A percentile compares a stretch with the other conserved stretches of the same genome.
Evolutionary conservation across 2,329 filamentous ascomycete genomes (phyloP).

Genomic region (Exophiala bonariae): DNA sequence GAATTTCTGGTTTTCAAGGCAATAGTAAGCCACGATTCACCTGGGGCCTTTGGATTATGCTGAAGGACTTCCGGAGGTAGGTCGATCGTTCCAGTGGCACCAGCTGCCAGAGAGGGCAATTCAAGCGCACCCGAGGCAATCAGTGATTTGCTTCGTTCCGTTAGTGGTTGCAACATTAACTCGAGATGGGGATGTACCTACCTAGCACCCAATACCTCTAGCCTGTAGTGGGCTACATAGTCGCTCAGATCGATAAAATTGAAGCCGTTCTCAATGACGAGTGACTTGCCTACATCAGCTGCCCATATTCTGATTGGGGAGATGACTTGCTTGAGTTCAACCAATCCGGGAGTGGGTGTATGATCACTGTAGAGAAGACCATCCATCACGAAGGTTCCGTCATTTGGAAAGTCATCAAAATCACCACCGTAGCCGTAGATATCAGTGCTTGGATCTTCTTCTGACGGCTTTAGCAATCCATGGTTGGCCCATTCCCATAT

Average conservation of each 20-base stretch:
- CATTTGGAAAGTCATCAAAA: constrained; percentile 61
- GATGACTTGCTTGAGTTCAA: constrained; percentile 59
- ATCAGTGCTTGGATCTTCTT: constrained; percentile 31
- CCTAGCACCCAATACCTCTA: constrained; percentile 28
- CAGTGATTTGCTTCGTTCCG: background rate
- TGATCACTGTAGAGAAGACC: constrained; percentile 56
- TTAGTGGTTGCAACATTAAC: no score
- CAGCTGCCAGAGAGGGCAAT: background rate
- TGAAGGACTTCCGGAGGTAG: background rate
- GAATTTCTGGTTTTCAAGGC: constrained; percentile 22
- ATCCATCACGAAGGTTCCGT: constrained; percentile 63
- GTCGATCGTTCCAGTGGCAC: background rate
- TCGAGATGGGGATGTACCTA: constrained; percentile 24
- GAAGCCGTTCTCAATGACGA: background rate
- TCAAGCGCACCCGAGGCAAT: background rate
- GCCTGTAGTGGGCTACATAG: background rate
- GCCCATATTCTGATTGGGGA: constrained; percentile 47
- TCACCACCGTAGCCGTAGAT: constrained; percentile 63
- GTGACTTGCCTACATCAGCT: constrained; percentile 30
- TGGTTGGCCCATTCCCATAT: constrained; percentile 69
- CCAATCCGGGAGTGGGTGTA: constrained; percentile 55
- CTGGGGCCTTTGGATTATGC: constrained; percentile 34
- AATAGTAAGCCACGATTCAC: constrained; percentile 32
- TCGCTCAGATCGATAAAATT: background rate
- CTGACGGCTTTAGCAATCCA: constrained; percentile 45